Evolutionary conservation across 2,329 filamentous ascomycete species (phyloP), one percentile per base, ranked within the genome.

Genomic region (Beauveria rudraprayagi): DNA sequence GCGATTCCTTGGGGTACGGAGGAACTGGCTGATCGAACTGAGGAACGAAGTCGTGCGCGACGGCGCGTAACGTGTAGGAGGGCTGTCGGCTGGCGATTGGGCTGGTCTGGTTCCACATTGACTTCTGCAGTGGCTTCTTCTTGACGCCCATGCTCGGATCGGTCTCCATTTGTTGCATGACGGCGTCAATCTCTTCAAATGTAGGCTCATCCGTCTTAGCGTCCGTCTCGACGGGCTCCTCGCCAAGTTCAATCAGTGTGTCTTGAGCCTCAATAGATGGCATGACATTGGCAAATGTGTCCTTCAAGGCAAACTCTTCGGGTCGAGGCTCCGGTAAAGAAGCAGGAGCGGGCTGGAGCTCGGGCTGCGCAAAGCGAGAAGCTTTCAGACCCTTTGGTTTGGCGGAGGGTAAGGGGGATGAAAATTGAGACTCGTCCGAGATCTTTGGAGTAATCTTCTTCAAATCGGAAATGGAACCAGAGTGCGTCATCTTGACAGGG

Each of bases 101-200:
- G 62, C 75, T 81, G 9, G 74, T 70, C 47, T 80, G 76, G 17
- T 73, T 76, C 78, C 80, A 82, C 43, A 73, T 71, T 5, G 79
- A 73, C 19, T 77, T 72, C 51, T 80, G 77, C 16, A 78, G 71
- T 8, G 76, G 76, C 68, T 86, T 87, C 69, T 91, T 90, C 62
- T 48, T 57, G 11, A 91, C 83, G 14, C 90, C 90, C 71, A 89
- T 84, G 56, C 88, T 86, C 1, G 88, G 89, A 65, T 91, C 85
- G 53, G 80, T 84, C 62, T 87, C 83, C 67, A 97, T 82, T 63
- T 94, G 88, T 65, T 88, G 85, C 91, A 97, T 96, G 57, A 97
- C 86, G 50, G 89, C 91, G 76, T 97, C 92, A 68, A 97, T 92
- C 70, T 97, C 92, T 66, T 93, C 88, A 67, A 90, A 90, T 0